Evolutionary conservation across 2,329 filamentous ascomycete genomes (phyloP).

Genomic region (Purpureocillium lavendulum): DNA sequence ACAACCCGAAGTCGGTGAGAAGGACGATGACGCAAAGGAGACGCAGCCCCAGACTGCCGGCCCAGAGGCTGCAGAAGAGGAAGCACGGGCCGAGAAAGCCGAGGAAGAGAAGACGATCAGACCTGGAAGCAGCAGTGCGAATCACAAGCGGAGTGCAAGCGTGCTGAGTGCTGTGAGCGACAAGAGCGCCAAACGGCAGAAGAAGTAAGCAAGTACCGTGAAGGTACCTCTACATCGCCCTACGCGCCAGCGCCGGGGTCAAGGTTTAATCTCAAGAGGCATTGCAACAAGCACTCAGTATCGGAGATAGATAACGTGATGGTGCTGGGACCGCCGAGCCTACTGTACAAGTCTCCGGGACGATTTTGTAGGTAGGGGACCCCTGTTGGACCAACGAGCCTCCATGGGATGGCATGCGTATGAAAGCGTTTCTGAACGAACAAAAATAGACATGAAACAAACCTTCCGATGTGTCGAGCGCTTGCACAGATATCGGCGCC

Average conservation of each 20-base stretch:
- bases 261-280: too few relatives aligned
- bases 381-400: too few relatives aligned
- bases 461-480: background rate
- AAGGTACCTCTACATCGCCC: constrained; percentile 13
- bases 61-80: constrained; percentile 15
- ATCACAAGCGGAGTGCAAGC: constrained; percentile 75
- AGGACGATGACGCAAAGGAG: constrained; percentile 8
- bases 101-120: constrained; percentile 21
- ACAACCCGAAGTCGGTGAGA: constrained; percentile 8
- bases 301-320: too few relatives aligned
- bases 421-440: background rate
- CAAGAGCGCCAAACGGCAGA: constrained; percentile 48
- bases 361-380: too few relatives aligned
- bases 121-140: constrained; percentile 29
- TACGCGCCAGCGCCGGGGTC: constrained; percentile 8
- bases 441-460: constrained; percentile 1
- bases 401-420: background rate
- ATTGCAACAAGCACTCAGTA: too few relatives aligned
- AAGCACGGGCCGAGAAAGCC: constrained; percentile 15
- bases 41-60: constrained; percentile 2
- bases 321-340: too few relatives aligned
- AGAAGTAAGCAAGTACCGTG: constrained; percentile 30
- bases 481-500: background rate
- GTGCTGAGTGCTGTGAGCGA: constrained; percentile 66
- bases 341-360: too few relatives aligned